phyloP scores from a whole-genome alignment of 345 rosid genomes.

The Arabis alpina region DNA sequence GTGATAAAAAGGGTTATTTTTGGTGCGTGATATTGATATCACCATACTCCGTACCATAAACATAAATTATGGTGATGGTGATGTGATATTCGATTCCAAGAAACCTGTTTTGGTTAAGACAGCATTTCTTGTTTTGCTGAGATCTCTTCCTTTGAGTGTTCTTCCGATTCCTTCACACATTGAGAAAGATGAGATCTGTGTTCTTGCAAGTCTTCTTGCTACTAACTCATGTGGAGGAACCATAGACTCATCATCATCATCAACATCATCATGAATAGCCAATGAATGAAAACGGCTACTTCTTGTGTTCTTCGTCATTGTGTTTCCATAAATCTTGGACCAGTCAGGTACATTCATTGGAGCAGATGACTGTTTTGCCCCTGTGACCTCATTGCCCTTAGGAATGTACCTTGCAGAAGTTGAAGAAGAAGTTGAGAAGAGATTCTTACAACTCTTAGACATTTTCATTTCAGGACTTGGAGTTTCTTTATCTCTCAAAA shows the following conservation, averaged over 20 bases:
- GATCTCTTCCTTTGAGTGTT: slow-evolving; percentile 90
- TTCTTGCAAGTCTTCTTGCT: slow-evolving; percentile 57
- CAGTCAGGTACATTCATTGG: slow-evolving; percentile 88
- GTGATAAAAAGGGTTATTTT: slow-evolving; percentile 1
- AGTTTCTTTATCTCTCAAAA: slow-evolving; percentile 47
- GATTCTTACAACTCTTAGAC: slow-evolving; percentile 38
- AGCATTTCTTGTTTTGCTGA: slow-evolving; percentile 72
- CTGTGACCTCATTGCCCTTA: slow-evolving; percentile 26
- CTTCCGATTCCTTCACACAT: slow-evolving; percentile 87
- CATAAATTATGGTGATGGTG: slow-evolving; percentile 35
- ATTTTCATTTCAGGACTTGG: slow-evolving; percentile 48
- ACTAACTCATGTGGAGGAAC: slow-evolving; percentile 89
- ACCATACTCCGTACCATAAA: slow-evolving; percentile 29
- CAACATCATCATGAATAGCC: slow-evolving; percentile 42
- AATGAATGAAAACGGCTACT: slow-evolving; percentile 39
- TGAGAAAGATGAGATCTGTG: slow-evolving; percentile 61
- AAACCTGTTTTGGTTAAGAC: slow-evolving; percentile 75
- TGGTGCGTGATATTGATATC: slow-evolving; percentile 1
- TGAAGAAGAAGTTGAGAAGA: slow-evolving; percentile 47
- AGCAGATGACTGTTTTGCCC: slow-evolving; percentile 61
- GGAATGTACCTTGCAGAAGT: slow-evolving; percentile 43
- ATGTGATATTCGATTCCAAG: slow-evolving; percentile 50
- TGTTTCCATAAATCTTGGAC: slow-evolving; percentile 78
- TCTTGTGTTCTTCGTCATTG: slow-evolving; percentile 25
- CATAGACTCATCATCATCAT: slow-evolving; percentile 57